Evolutionary conservation across 2,329 filamentous ascomycete genomes (phyloP), one percentile per base, ranked within the genome.

Genomic region (Shiraia sp.): DNA sequence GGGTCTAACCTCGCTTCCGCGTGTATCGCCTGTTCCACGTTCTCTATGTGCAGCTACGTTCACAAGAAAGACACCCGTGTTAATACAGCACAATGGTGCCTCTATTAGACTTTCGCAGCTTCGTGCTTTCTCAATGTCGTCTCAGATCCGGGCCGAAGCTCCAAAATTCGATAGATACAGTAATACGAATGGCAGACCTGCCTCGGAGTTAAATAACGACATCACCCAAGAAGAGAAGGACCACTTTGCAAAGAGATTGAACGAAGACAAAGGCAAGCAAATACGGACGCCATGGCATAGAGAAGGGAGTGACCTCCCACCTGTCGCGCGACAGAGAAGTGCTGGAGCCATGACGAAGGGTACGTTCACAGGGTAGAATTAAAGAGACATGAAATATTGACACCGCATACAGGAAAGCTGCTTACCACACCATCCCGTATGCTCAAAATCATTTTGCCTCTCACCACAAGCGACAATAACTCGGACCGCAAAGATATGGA

Each of bases 371-470:
- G 16, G 17, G 30, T 13, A 12, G 12, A 13, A 17, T 16, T 9
- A 10, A 27, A 17, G 23, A 23, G 10, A 31, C 29, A n/a, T 3
- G 23, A 9, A 8, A 8, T 5, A 32, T 35, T 58, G 23, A 60
- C 37, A 36, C 6, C 13, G 2, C 15, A 29, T 3, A 3, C 33
- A 85, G 87, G 88, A 14, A 90, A 90, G 63, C 79, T 95, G 2
- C 72, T 92, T 19, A 91, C 88, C 0, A 95, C 89, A 0, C 88
- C 88, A 0, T 90, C 86, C 0, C 79, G 87, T 2, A 81, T 92
- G 42, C 79, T 95, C 35, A 93, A 93, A 67, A 77, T 95, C 10
- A 85, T 93, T 12, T 75, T 95, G 0, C 90, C 89, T 0, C 76
- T 95, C 17, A 82, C 81, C 0, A 85, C 80, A 0, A 70, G 76